These are phyloP conservation scores for Fusarium nygamai DNA, from an alignment of 2,329 filamentous ascomycete genomes.

Conservation along the genomic window DNA sequence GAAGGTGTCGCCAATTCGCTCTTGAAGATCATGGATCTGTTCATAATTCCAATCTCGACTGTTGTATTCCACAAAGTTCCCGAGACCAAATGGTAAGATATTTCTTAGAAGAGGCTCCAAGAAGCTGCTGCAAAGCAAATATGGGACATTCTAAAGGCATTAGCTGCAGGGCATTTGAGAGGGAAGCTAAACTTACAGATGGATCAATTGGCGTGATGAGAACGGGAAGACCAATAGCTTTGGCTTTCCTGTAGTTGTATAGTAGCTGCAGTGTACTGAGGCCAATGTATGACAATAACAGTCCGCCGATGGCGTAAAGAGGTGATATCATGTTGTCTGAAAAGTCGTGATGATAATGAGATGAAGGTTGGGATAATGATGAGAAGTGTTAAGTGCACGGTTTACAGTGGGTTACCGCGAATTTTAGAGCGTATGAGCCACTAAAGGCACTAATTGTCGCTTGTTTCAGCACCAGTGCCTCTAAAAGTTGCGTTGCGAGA, in stretches of 20 bases:
- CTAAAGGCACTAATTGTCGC: not conserved
- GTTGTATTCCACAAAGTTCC: constrained; percentile 38
- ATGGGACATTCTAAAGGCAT: constrained; percentile 20
- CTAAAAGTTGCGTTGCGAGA: not conserved
- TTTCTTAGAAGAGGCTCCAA: constrained; percentile 22
- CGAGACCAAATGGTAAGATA: constrained; percentile 8
- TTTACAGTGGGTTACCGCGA: not conserved
- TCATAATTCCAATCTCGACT: constrained; percentile 38
- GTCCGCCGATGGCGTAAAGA: not conserved
- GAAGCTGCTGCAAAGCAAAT: constrained; percentile 18
- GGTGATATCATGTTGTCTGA: constrained; percentile 13
- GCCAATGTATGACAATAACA: not conserved
- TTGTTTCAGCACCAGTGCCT: not conserved
- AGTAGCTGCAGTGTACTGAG: constrained; percentile 11
- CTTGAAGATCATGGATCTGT: constrained; percentile 30
- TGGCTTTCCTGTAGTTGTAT: constrained; percentile 31
- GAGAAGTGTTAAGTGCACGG: constrained; percentile 14
- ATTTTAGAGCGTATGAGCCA: not conserved
- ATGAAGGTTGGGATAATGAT: not conserved
- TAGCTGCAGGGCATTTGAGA: not conserved
- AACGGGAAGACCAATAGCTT: constrained; percentile 21
- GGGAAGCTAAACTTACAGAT: not conserved
- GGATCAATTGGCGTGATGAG: constrained; percentile 32
- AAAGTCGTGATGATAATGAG: not conserved
- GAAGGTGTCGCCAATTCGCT: constrained; percentile 35